Evolutionary conservation across 345 rosid species (phyloP).

Genomic region (Hypericum androsaemum): DNA sequence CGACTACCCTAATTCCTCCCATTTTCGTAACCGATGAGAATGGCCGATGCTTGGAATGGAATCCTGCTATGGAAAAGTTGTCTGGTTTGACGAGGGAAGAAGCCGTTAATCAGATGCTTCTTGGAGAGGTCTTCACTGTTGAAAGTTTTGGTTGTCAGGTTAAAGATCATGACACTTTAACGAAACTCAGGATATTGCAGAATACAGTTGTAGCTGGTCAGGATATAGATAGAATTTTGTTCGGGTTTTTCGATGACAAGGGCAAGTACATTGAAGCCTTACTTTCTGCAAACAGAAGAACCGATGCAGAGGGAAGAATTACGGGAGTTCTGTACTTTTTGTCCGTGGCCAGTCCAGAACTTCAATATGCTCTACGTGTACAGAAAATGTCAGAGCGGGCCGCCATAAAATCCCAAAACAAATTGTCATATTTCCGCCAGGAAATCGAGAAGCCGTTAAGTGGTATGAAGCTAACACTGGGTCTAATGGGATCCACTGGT

Average conservation of each 20-base stretch:
- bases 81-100: constrained; percentile 75
- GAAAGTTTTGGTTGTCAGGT: constrained; percentile 49
- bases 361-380: constrained; percentile 63
- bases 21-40: constrained; percentile 57
- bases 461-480: constrained; percentile 50
- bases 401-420: constrained; percentile 43
- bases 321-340: constrained; percentile 64
- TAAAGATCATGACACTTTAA: constrained; percentile 60
- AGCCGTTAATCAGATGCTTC: constrained; percentile 43
- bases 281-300: constrained; percentile 52
- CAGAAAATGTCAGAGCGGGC: constrained; percentile 70
- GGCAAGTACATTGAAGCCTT: constrained; percentile 57
- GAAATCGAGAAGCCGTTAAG: constrained; percentile 46
- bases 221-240: constrained; percentile 44
- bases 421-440: constrained; percentile 51
- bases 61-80: constrained; percentile 65
- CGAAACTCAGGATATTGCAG: constrained; percentile 50
- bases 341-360: constrained; percentile 70
- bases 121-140: constrained; percentile 70
- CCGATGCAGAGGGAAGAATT: constrained; percentile 48
- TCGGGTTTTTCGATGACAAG: constrained; percentile 55
- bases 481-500: constrained; percentile 39
- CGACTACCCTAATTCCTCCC: constrained; percentile 71
- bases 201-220: constrained; percentile 48
- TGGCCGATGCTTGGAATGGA: constrained; percentile 78